These are phyloP conservation scores for Solanum appendiculatum DNA, from an alignment of 257 asterid species.

Conservation along the genomic window DNA sequence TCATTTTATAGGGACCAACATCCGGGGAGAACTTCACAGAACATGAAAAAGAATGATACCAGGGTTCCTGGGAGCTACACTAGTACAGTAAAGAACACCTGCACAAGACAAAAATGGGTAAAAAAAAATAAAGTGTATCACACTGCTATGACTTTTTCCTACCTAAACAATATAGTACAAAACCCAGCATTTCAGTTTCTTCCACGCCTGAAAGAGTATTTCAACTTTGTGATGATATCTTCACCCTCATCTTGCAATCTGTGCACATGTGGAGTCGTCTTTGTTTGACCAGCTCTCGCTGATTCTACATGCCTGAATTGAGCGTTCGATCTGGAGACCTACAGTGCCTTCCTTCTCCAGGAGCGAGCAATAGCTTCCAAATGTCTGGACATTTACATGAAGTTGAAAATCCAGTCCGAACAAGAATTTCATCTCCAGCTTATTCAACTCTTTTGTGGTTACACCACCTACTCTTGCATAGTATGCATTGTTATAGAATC, in stretches of 20 bases:
- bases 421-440: conserved; percentile 68
- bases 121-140: neutral
- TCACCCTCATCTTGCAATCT: conserved; percentile 36
- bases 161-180: neutral
- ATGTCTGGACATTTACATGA: conserved; percentile 50
- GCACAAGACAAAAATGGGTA: neutral
- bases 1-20: neutral
- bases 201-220: neutral
- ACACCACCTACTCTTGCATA: conserved; percentile 93
- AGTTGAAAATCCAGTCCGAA: conserved; percentile 64
- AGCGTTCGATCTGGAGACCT: conserved; percentile 36
- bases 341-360: conserved; percentile 41
- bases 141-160: neutral
- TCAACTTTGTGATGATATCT: neutral
- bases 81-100: neutral
- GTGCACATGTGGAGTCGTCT: conserved; percentile 44
- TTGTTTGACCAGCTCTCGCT: conserved; percentile 56
- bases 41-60: neutral
- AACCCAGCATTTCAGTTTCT: neutral
- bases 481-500: conserved; percentile 80
- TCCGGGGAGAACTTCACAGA: neutral
- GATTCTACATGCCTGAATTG: conserved; percentile 48
- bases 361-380: conserved; percentile 49
- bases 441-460: conserved; percentile 72
- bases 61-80: neutral